phyloP scores from a whole-genome alignment of 495 filamentous ascomycete genomes.

The Cetradonia linearis region DNA sequence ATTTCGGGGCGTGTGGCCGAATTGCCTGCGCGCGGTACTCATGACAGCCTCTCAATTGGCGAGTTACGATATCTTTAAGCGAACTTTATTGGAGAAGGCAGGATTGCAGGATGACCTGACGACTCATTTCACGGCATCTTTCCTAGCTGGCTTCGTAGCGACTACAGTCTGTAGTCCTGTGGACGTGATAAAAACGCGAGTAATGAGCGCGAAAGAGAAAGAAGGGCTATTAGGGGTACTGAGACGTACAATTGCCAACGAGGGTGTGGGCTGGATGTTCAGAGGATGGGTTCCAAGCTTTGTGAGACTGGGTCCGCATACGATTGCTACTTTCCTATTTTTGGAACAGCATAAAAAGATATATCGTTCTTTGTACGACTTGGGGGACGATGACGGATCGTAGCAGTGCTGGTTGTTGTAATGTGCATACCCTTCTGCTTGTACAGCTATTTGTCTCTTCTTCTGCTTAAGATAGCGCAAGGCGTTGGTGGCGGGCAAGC shows the following conservation, averaged over 20 bases:
- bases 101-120: slow-evolving; percentile 64
- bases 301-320: slow-evolving; percentile 83
- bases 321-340: slow-evolving; percentile 89
- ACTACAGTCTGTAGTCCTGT: slow-evolving; percentile 93
- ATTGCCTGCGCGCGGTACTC: slow-evolving; percentile 75
- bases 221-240: slow-evolving; percentile 51
- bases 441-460: background rate
- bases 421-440: background rate
- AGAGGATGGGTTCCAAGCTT: slow-evolving; percentile 97
- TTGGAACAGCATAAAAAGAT: slow-evolving; percentile 66
- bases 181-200: slow-evolving; percentile 92
- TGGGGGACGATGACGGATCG: slow-evolving; percentile 20
- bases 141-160: slow-evolving; percentile 84
- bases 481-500: slow-evolving; percentile 1
- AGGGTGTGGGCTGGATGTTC: slow-evolving; percentile 86
- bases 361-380: slow-evolving; percentile 39
- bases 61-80: slow-evolving; percentile 86
- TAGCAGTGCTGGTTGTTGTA: background rate
- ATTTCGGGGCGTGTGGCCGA: slow-evolving; percentile 87
- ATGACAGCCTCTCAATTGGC: slow-evolving; percentile 92
- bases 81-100: slow-evolving; percentile 51
- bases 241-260: slow-evolving; percentile 58
- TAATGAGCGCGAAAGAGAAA: slow-evolving; percentile 66
- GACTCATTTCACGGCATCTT: slow-evolving; percentile 79
- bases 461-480: background rate